Percentiles rank a stretch among this genome's conserved stretches.
These are phyloP conservation scores for Magnusiomyces starmeri DNA, from an alignment of 1,139 yeast genomes.

Conservation along the genomic window DNA sequence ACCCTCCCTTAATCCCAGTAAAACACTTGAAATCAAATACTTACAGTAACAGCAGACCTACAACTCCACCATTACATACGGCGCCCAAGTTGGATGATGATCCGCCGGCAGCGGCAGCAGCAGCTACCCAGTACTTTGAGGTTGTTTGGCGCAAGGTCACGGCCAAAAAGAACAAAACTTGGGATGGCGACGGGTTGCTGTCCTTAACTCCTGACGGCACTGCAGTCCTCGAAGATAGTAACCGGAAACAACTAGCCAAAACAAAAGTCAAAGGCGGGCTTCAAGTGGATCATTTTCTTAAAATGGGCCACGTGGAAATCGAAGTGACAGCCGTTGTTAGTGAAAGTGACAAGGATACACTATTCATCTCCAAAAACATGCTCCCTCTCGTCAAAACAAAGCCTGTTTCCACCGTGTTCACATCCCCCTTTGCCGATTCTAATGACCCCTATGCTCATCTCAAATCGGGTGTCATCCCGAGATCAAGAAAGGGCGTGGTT, in stretches of 20 bases:
- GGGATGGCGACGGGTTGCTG: slow-evolving; percentile 89
- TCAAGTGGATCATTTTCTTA: slow-evolving; percentile 38
- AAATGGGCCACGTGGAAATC: slow-evolving; percentile 47
- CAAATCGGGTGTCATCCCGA: not conserved
- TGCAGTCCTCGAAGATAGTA: slow-evolving; percentile 21
- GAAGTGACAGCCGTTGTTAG: slow-evolving; percentile 28
- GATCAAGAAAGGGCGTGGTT: slow-evolving; percentile 3
- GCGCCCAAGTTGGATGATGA: not conserved
- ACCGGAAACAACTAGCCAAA: slow-evolving; percentile 21
- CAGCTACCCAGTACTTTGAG: slow-evolving; percentile 23
- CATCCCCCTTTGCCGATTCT: not conserved
- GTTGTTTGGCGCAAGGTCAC: slow-evolving; percentile 69
- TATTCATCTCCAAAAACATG: not conserved
- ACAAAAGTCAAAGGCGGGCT: slow-evolving; percentile 4
- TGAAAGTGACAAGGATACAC: not conserved
- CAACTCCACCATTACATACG: not conserved
- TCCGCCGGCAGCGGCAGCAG: not conserved
- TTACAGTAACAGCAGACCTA: not conserved
- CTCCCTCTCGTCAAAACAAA: not conserved
- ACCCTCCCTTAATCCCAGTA: no score
- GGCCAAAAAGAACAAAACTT: slow-evolving; percentile 74
- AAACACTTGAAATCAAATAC: not conserved
- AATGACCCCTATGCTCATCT: slow-evolving; percentile 4
- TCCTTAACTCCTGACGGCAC: slow-evolving; percentile 22
- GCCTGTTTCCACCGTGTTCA: not conserved